These are phyloP conservation scores for Physaria fendleri DNA, from an alignment of 345 rosid genomes.

Conservation along the genomic window DNA sequence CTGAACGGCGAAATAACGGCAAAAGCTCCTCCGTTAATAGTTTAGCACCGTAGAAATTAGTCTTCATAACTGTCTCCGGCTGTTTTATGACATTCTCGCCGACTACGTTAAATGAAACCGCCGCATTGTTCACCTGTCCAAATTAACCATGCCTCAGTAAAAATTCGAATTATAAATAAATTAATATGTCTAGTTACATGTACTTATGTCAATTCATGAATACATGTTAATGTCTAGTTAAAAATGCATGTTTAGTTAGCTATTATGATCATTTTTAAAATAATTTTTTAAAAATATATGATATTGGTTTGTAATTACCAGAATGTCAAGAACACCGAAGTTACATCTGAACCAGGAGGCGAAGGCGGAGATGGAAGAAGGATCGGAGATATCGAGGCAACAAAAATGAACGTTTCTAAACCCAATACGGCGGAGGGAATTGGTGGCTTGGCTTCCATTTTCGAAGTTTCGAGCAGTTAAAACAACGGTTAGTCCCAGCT, in stretches of 20 bases:
- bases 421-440: conserved; percentile 39
- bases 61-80: conserved; percentile 62
- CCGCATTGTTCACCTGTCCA: conserved; percentile 74
- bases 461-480: conserved; percentile 63
- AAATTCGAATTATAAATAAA: not conserved
- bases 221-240: no score
- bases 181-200: not conserved
- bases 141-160: not conserved
- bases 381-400: conserved; percentile 57
- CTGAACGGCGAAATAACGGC: conserved; percentile 57
- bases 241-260: no score
- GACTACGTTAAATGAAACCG: conserved; percentile 63
- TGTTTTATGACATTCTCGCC: conserved; percentile 54
- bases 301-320: conserved; percentile 1
- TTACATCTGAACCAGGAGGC: conserved; percentile 39
- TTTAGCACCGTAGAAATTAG: conserved; percentile 70
- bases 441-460: conserved; percentile 49
- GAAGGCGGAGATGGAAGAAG: conserved; percentile 51
- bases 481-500: conserved; percentile 57
- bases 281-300: not conserved
- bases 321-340: conserved; percentile 43
- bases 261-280: no score
- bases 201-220: no score
- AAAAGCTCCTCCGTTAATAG: conserved; percentile 53
- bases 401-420: conserved; percentile 36